Evolutionary conservation across 1,284 basidiomycete genomes (phyloP).

Genomic region (Boletus holoroseus): DNA sequence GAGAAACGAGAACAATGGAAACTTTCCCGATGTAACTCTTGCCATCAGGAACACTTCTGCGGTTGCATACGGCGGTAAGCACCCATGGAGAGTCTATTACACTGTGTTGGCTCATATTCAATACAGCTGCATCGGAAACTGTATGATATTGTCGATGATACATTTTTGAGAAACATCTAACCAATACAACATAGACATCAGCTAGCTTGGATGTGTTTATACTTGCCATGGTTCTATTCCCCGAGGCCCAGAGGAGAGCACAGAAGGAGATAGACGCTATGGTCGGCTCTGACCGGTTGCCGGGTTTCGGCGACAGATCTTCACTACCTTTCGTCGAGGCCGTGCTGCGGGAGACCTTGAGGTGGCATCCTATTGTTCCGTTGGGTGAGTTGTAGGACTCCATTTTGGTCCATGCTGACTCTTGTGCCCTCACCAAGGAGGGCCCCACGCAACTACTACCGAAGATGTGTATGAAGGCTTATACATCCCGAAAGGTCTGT

Average conservation of each 20-base stretch:
- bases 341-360: slow-evolving; percentile 46
- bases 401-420: neutral
- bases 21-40: slow-evolving; percentile 17
- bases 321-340: slow-evolving; percentile 46
- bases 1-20: slow-evolving; percentile 21
- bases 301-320: slow-evolving; percentile 37
- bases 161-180: neutral
- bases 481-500: slow-evolving; percentile 37
- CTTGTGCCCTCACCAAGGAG: slow-evolving; percentile 25
- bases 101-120: slow-evolving; percentile 1
- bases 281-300: slow-evolving; percentile 36
- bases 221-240: slow-evolving; percentile 48
- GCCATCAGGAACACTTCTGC: slow-evolving; percentile 23
- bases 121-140: slow-evolving; percentile 26
- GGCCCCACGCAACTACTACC: slow-evolving; percentile 40
- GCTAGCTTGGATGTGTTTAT: slow-evolving; percentile 43
- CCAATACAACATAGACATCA: slow-evolving; percentile 36
- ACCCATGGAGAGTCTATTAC: neutral
- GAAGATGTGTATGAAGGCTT: slow-evolving; percentile 44
- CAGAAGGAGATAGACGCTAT: slow-evolving; percentile 43
- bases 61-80: slow-evolving; percentile 27
- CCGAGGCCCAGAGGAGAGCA: slow-evolving; percentile 39
- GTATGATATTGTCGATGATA: slow-evolving; percentile 11
- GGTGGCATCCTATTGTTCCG: slow-evolving; percentile 47
- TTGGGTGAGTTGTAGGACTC: slow-evolving; percentile 34